Base-by-base conservation (phyloP, 129 eudicot species). In the Silybum marianum region DNA sequence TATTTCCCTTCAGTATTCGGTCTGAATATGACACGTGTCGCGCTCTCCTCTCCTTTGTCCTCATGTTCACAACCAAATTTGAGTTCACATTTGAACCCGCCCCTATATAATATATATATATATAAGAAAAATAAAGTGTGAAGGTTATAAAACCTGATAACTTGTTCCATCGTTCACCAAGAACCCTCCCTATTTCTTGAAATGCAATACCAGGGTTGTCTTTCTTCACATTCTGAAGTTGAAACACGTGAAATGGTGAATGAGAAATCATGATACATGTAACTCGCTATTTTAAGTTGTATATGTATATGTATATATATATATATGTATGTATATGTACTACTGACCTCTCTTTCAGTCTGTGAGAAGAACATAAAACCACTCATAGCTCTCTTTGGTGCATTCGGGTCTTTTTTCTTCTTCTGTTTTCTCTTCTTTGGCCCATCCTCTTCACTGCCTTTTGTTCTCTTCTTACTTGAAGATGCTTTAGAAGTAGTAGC, bases 361-460 rank as follows among this genome's bases (percentile, higher is more conserved):
- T 88, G 91, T 26, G 95, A 90, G 82, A 92, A 92, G 83, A 80
- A 87, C 95, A 90, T 88, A 76, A 88, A 92, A 77, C 90, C 93
- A 87, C 93, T 88, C 81, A 88, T 83, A 25, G 93, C 91, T 75
- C 86, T 88, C 85, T 92, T 92, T 26, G 97, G 97, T 21, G 97
- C 97, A 84, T 92, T 90, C 12, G 97, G 97, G 84, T 92, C 97
- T 80, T 90, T 92, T 40, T 92, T 92, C 90, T 85, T 85, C 88
- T 92, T 92, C 21, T 80, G 91, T 76, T 85, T 92, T 79, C 87
- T 92, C 91, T 90, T 90, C 88, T 87, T 90, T 19, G 87, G 73
- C 19, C 82, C 93, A 74, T 90, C 95, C 3, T 90, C 95, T 19
- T 87, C 97, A 39, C 86, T 76, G 22, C 84, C 87, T 81, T 90